Conservation (phyloP, 139 green algal species). For the Edaphochlamys debaryana region DNA sequence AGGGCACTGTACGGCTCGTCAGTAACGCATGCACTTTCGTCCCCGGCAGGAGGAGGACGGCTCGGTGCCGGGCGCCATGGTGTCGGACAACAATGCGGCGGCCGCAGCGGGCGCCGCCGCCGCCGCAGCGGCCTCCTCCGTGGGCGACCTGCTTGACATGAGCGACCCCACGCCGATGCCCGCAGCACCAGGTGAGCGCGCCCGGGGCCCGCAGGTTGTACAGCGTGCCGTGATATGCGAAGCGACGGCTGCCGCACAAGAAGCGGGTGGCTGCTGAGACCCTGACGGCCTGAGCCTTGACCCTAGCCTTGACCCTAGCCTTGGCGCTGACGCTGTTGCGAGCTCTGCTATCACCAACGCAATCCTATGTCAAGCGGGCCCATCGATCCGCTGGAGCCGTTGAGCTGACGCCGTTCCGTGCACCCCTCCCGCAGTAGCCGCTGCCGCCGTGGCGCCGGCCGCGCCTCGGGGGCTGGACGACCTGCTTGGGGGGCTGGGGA, state of each 20-base stretch:
- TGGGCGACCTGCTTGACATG: conserved; percentile 84
- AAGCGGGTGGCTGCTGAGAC: too few species aligned
- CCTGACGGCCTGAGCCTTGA: too few species aligned
- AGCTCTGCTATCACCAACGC: too few species aligned
- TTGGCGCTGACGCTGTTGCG: too few species aligned
- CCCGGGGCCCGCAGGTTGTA: too few species aligned
- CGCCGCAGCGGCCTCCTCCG: conserved; percentile 53
- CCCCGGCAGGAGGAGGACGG: conserved; percentile 45
- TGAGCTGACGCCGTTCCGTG: too few species aligned
- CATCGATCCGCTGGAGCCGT: too few species aligned
- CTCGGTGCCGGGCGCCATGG: neutral
- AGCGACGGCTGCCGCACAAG: too few species aligned
- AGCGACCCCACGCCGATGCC: conserved; percentile 20
- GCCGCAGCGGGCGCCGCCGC: conserved; percentile 44
- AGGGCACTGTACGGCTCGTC: too few species aligned
- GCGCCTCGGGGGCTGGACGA: conserved; percentile 51
- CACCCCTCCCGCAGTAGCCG: neutral
- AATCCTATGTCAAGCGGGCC: too few species aligned
- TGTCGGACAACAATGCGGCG: conserved; percentile 35
- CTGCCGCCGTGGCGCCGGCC: neutral
- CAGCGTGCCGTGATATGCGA: too few species aligned
- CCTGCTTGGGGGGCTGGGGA: conserved; percentile 71
- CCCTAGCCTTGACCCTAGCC: too few species aligned
- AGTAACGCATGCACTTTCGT: neutral
- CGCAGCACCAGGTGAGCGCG: neutral